phyloP scores from a whole-genome alignment of 306 rosid genomes.

The Gillenia trifoliata region DNA sequence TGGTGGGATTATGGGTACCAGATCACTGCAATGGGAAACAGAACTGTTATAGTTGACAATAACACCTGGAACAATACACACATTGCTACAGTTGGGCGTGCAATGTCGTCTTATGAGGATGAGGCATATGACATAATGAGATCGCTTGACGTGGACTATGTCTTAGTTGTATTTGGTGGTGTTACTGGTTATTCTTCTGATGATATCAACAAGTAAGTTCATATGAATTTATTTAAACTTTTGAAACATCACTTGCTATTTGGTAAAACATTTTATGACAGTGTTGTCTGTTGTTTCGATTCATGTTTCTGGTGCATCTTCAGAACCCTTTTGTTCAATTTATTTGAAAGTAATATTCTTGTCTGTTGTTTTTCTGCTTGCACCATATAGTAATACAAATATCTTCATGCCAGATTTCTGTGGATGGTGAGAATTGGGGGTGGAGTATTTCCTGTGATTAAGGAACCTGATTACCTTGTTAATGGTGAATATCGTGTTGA shows the following conservation, averaged over 20 bases:
- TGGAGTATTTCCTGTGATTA: constrained; percentile 94
- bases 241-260: constrained; percentile 4
- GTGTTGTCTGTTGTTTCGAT: too few relatives aligned
- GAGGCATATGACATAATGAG: constrained; percentile 95
- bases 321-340: neutral
- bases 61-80: constrained; percentile 99
- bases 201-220: constrained; percentile 93
- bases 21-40: constrained; percentile 98
- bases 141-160: constrained; percentile 94
- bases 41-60: constrained; percentile 97
- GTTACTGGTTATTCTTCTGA: constrained; percentile 99
- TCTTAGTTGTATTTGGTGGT: constrained; percentile 95
- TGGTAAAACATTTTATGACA: neutral
- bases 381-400: constrained; percentile 4
- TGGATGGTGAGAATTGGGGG: constrained; percentile 99
- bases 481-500: constrained; percentile 99
- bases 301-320: neutral
- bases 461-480: constrained; percentile 96
- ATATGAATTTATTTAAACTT: constrained; percentile 1
- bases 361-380: neutral
- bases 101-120: constrained; percentile 97
- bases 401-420: constrained; percentile 57
- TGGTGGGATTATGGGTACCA: constrained; percentile 99
- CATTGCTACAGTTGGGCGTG: constrained; percentile 99
- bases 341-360: neutral